Base-by-base conservation (phyloP, 805 yeast species). In the Barnettozyma salicaria region DNA sequence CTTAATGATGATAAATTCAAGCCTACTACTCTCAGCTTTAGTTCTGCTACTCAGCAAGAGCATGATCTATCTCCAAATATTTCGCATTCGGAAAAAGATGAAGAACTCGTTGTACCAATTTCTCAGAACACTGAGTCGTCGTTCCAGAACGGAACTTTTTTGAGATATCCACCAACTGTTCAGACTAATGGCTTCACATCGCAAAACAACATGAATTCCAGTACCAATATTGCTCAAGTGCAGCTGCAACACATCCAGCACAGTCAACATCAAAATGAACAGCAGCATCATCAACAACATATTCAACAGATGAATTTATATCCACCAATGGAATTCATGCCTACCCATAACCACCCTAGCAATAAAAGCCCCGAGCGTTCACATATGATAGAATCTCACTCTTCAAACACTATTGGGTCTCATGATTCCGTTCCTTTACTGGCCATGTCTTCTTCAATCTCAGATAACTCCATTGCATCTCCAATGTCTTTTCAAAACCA, bases 401-500 rank as follows among this genome's bases (percentile, higher is more conserved):
- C 67, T 10, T 55, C 50, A 36, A 56, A 60, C 32, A 56, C 61
- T 2, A 39, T 62, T 6, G 58, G 61, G 4, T 60, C 67, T 1
- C 43, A 44, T 27, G 58, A 55, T 18, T 55, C 63, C 1, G 44
- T 47, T 10, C 61, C 62, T 3, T 50, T 51, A n/a, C 43, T 58
- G 27, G 48, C 58, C 5, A 37, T 50, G 29, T 47, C 56, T 1
- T 42, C 50, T 2, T 51, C 55, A 2, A 29, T 42, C 7, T 54
- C 59, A 1, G 53, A 48, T 11, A 42, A 40, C 28, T 54, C 59
- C 5, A 43, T 48, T 24, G 39, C 43, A 3, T 49, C 53, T 4
- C 53, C 48, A 25, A 30, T 43, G 10, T 44, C 58, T 2, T 46
- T 44, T 25, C 44, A 51, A 7, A 70, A 71, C 57, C 41, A 34